These are phyloP conservation scores for Microcyclosporella mali DNA, from an alignment of 2,329 filamentous ascomycete species.

Conservation along the genomic window DNA sequence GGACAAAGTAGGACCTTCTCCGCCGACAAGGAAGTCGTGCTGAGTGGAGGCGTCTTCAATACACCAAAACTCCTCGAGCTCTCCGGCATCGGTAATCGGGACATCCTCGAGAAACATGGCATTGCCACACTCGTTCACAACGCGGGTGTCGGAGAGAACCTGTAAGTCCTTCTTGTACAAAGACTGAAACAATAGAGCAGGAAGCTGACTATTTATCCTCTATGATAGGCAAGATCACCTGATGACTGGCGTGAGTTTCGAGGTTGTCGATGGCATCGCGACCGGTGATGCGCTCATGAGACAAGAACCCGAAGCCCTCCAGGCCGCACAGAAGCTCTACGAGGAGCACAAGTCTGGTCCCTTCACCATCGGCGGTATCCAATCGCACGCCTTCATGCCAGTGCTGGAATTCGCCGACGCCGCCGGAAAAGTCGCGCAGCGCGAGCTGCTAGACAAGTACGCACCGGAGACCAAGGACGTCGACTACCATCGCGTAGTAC, in stretches of 20 bases:
- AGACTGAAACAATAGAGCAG: no score
- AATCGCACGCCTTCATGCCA: not conserved
- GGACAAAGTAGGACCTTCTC: constrained; percentile 16
- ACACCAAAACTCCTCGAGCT: constrained; percentile 37
- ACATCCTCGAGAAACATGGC: constrained; percentile 6
- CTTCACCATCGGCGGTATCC: not conserved
- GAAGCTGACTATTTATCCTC: no score
- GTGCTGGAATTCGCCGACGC: no score
- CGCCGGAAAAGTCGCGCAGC: no score
- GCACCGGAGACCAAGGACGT: no score
- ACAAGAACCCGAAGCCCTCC: no score
- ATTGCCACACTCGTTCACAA: constrained; percentile 17
- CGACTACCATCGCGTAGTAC: no score
- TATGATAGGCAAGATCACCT: constrained; percentile 16
- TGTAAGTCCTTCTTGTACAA: no score
- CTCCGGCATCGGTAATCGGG: constrained; percentile 32
- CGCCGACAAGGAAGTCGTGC: constrained; percentile 46
- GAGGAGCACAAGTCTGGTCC: not conserved
- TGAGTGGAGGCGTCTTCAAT: constrained; percentile 37
- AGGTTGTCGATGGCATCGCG: constrained; percentile 18
- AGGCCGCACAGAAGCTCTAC: no score
- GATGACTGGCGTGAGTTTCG: constrained; percentile 15
- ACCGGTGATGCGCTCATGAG: no score
- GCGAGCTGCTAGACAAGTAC: no score
- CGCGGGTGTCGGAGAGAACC: constrained; percentile 21